A percentile compares a stretch with the other conserved stretches of the same genome.
phyloP scores from a whole-genome alignment of 192 early-diverging fungal species.

The Coemansia sp. region DNA sequence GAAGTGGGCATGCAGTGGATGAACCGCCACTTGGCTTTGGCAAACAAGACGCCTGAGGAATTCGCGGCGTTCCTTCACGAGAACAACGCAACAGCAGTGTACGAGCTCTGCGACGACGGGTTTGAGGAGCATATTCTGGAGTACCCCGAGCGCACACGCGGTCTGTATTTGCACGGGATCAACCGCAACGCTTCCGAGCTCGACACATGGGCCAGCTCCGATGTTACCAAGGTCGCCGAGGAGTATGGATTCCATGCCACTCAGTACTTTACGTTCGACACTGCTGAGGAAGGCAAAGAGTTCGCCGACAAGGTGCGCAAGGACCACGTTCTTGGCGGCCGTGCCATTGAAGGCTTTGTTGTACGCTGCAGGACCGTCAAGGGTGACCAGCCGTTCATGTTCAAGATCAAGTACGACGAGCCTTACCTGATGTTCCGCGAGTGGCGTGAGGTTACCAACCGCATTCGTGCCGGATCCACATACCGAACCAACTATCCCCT shows the following conservation, averaged over 20 bases:
- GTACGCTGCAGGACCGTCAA: conserved; percentile 64
- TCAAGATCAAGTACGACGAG: conserved; percentile 96
- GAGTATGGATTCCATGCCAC: conserved; percentile 73
- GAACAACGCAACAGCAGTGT: conserved; percentile 78
- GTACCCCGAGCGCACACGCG: conserved; percentile 73
- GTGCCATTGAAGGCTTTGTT: conserved; percentile 90
- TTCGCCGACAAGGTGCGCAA: conserved; percentile 69
- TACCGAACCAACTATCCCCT: conserved; percentile 57
- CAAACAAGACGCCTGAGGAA: conserved; percentile 62
- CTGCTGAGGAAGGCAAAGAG: conserved; percentile 60
- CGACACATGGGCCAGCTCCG: conserved; percentile 65
- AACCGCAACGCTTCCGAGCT: conserved; percentile 78
- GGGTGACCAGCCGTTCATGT: conserved; percentile 55
- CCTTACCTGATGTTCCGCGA: conserved; percentile 94
- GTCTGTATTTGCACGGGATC: conserved; percentile 90
- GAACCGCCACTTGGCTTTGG: conserved; percentile 60
- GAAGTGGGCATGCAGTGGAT: conserved; percentile 79
- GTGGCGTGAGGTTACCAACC: conserved; percentile 91
- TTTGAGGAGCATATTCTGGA: conserved; percentile 96
- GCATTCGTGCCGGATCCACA: conserved; percentile 52
- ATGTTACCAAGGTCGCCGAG: conserved; percentile 63
- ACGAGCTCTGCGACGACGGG: conserved; percentile 86
- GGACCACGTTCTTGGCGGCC: conserved; percentile 64
- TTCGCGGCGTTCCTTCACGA: conserved; percentile 69
- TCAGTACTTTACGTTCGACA: conserved; percentile 57